A percentile compares a stretch with the other conserved stretches of the same genome.
phyloP scores from a whole-genome alignment of 345 rosid species.

The Populus pruinosa region DNA sequence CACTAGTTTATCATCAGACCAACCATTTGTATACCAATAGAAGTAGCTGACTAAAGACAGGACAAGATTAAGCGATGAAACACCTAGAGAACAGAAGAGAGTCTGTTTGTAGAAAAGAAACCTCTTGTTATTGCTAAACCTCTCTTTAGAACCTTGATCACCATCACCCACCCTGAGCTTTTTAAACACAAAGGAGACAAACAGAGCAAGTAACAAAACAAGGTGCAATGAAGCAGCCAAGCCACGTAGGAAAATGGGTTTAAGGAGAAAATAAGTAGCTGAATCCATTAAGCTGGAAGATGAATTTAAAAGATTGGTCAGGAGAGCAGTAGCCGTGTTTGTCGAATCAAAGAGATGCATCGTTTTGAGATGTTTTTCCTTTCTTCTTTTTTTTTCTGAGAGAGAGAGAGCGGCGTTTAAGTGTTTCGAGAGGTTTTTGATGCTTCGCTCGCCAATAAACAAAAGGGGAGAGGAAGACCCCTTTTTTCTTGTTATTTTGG shows the following conservation, averaged over 20 bases:
- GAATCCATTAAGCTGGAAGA: slow-evolving; percentile 20
- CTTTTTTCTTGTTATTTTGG: too few species aligned
- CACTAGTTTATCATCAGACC: slow-evolving; percentile 49
- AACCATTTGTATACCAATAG: slow-evolving; percentile 57
- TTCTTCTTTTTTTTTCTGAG: neutral
- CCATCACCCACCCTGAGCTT: slow-evolving; percentile 25
- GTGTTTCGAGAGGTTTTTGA: neutral
- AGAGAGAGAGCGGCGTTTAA: neutral
- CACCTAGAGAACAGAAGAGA: slow-evolving; percentile 47
- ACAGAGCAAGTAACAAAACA: slow-evolving; percentile 37
- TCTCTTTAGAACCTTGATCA: slow-evolving; percentile 21
- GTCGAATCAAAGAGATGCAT: slow-evolving; percentile 34
- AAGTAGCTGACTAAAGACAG: slow-evolving; percentile 54
- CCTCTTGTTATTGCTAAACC: slow-evolving; percentile 4
- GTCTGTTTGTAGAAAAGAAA: slow-evolving; percentile 34
- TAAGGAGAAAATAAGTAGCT: slow-evolving; percentile 32
- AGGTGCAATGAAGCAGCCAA: slow-evolving; percentile 42
- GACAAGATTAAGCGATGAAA: slow-evolving; percentile 49
- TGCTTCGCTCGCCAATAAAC: neutral
- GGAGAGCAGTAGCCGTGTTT: slow-evolving; percentile 16
- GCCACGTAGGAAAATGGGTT: slow-evolving; percentile 38
- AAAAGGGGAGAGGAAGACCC: too few species aligned
- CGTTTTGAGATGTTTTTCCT: neutral
- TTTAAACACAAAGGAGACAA: slow-evolving; percentile 33
- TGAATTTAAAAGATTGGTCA: slow-evolving; percentile 5